Conservation (phyloP, 1,284 basidiomycete genomes). For the Sporisorium reilianum region DNA sequence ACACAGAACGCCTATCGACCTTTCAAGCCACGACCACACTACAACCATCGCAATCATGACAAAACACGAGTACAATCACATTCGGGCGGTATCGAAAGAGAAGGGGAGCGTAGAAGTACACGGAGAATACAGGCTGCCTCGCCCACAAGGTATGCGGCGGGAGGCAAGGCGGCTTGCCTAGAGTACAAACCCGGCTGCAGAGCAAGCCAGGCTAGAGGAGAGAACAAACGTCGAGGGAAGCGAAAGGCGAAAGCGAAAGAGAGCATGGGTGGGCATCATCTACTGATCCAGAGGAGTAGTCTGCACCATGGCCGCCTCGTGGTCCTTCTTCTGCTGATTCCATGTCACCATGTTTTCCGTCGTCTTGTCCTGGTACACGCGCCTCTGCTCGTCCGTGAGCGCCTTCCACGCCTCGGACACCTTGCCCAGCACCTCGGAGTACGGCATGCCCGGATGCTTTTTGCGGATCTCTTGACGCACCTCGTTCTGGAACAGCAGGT, state of each 20-base stretch:
- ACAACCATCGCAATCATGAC: not conserved
- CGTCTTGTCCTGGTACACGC: constrained; percentile 61
- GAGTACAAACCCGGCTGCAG: constrained; percentile 21
- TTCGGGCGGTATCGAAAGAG: constrained; percentile 24
- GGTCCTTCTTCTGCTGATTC: constrained; percentile 58
- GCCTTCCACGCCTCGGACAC: constrained; percentile 61
- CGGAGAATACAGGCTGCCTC: constrained; percentile 6
- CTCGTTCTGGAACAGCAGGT: constrained; percentile 66
- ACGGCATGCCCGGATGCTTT: constrained; percentile 56
- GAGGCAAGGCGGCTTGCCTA: not conserved
- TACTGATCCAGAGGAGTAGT: constrained; percentile 28
- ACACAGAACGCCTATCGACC: not conserved
- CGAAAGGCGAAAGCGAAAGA: not conserved
- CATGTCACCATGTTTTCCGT: constrained; percentile 59
- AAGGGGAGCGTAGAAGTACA: constrained; percentile 18
- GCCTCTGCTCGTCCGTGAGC: constrained; percentile 57
- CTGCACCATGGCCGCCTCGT: constrained; percentile 42
- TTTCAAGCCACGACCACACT: not conserved
- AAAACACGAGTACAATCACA: constrained; percentile 8
- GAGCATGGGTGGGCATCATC: not conserved
- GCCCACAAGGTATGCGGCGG: not conserved
- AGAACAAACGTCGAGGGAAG: not conserved
- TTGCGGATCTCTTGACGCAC: constrained; percentile 60
- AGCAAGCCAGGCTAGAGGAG: not conserved
- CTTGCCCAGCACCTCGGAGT: constrained; percentile 60